These are phyloP conservation scores for Mycotypha africana DNA, from an alignment of 371 early-diverging fungal species.

Conservation along the genomic window DNA sequence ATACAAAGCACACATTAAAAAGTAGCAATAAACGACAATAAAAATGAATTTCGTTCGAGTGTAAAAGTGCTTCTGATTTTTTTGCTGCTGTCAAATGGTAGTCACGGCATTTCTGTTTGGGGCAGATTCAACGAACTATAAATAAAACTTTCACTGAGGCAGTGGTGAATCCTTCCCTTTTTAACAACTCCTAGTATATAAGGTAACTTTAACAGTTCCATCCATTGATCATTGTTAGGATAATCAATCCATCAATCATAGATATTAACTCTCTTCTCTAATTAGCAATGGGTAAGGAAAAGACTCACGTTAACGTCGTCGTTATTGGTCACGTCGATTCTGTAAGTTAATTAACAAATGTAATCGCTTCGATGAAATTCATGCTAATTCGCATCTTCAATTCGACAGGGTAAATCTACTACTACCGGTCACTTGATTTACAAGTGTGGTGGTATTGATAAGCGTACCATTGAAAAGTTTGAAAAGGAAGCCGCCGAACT, in stretches of 20 bases:
- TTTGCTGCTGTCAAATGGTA: no score
- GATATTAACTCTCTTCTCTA: slow-evolving; percentile 1
- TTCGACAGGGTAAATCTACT: slow-evolving; percentile 47
- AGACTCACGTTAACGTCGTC: slow-evolving; percentile 94
- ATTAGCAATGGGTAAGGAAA: slow-evolving; percentile 87
- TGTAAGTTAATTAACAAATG: no score
- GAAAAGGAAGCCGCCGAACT: slow-evolving; percentile 97
- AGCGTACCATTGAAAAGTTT: slow-evolving; percentile 99
- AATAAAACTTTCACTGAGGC: not conserved
- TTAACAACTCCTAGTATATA: slow-evolving; percentile 10
- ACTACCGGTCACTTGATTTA: slow-evolving; percentile 93
- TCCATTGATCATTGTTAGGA: no score
- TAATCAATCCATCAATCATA: slow-evolving; percentile 9
- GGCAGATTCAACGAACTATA: no score
- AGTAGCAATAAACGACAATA: no score
- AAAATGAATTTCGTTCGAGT: no score
- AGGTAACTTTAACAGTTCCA: slow-evolving; percentile 10
- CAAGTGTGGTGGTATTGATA: slow-evolving; percentile 97
- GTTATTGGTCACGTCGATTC: slow-evolving; percentile 99
- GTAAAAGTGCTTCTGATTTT: no score
- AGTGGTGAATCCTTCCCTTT: slow-evolving; percentile 4
- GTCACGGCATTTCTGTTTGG: no score
- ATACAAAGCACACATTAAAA: no score
- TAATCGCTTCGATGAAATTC: no score
- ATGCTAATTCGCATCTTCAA: no score